Evolutionary conservation across 2,329 filamentous ascomycete genomes (phyloP).

Genomic region (Nemania diffusa): DNA sequence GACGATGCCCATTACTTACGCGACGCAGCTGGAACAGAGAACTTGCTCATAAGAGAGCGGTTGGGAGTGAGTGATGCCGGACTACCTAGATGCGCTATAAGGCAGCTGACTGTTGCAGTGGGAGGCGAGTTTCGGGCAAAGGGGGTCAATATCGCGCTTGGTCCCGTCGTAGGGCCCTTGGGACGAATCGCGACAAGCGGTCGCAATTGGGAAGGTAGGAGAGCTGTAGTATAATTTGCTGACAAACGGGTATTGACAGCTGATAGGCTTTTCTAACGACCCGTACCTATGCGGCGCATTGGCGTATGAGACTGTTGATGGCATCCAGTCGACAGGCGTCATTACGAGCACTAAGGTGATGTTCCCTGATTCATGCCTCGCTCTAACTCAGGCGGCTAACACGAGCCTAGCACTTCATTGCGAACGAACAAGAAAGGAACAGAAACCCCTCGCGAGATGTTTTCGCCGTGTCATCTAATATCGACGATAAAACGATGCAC

Average conservation of each 20-base stretch:
- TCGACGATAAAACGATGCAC: conserved; percentile 70
- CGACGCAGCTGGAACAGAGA: conserved; percentile 70
- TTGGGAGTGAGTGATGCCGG: conserved; percentile 59
- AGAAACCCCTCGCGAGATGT: conserved; percentile 64
- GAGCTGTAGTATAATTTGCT: no score
- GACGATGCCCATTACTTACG: conserved; percentile 1
- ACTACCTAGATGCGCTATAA: background rate
- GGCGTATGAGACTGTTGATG: conserved; percentile 67
- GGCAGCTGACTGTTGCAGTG: conserved; percentile 40
- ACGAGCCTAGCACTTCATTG: conserved; percentile 68
- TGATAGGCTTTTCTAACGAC: conserved; percentile 63
- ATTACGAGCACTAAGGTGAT: conserved; percentile 73
- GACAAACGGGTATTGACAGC: no score
- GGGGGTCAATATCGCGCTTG: conserved; percentile 51
- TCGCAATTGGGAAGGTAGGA: conserved; percentile 66
- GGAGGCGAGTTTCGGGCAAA: conserved; percentile 51
- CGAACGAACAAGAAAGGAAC: conserved; percentile 80
- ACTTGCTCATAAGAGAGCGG: conserved; percentile 53
- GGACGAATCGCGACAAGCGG: conserved; percentile 49
- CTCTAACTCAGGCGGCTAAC: no score
- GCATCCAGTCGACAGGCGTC: conserved; percentile 77
- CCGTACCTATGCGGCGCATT: conserved; percentile 68
- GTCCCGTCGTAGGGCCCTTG: conserved; percentile 50
- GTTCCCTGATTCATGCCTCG: no score
- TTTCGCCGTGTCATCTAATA: conserved; percentile 61